A percentile compares a stretch with the other conserved stretches of the same genome.
phyloP scores from a whole-genome alignment of 2,329 filamentous ascomycete genomes.

The Epichloe amarillans region DNA sequence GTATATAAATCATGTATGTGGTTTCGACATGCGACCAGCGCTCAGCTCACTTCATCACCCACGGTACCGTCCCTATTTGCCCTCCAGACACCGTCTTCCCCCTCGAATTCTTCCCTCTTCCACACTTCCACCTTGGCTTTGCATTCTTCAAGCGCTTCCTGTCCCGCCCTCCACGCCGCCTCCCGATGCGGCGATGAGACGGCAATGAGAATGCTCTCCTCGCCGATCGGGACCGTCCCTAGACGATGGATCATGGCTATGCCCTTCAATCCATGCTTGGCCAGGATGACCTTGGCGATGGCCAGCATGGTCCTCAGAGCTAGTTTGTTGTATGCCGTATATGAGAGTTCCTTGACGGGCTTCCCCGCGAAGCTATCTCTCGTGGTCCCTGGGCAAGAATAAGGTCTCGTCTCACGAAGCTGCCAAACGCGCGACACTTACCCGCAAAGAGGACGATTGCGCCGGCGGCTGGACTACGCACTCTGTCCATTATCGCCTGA shows the following conservation, averaged over 20 bases:
- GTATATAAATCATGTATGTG: no score
- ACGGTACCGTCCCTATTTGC: constrained; percentile 65
- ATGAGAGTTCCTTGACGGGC: constrained; percentile 61
- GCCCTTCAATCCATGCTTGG: constrained; percentile 52
- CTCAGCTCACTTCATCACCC: constrained; percentile 32
- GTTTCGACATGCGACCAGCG: background rate
- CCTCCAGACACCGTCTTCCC: constrained; percentile 69
- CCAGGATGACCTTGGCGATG: constrained; percentile 45
- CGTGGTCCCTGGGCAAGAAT: constrained; percentile 49
- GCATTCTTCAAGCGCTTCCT: constrained; percentile 76
- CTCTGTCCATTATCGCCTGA: constrained; percentile 45
- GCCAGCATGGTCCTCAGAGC: constrained; percentile 55
- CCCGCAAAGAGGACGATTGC: constrained; percentile 68
- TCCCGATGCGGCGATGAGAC: constrained; percentile 73
- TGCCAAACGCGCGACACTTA: constrained; percentile 17
- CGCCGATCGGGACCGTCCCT: constrained; percentile 74
- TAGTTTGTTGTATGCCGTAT: constrained; percentile 58
- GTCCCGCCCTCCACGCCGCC: constrained; percentile 75
- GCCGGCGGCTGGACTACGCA: constrained; percentile 60
- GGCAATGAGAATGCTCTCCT: constrained; percentile 85
- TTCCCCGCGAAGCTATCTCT: constrained; percentile 60
- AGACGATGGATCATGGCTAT: constrained; percentile 76
- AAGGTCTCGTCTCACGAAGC: constrained; percentile 6
- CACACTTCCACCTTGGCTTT: constrained; percentile 88
- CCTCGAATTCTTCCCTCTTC: constrained; percentile 83